Percentiles rank a stretch among this genome's conserved stretches.
These are phyloP conservation scores for Ophiostoma populinum DNA, from an alignment of 2,329 filamentous ascomycete genomes.

Conservation along the genomic window DNA sequence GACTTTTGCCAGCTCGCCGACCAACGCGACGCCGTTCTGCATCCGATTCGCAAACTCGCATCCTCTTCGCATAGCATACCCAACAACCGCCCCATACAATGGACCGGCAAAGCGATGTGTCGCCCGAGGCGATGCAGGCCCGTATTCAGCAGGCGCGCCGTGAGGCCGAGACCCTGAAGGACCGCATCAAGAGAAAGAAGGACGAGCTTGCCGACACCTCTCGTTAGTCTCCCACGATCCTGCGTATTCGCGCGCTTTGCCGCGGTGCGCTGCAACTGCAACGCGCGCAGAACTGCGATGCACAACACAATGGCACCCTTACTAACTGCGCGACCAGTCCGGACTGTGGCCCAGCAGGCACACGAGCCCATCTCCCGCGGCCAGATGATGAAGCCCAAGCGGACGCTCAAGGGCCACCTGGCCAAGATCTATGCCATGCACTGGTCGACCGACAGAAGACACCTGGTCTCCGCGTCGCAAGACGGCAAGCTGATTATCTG, in stretches of 20 bases:
- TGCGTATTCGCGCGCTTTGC: neutral
- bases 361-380: constrained; percentile 86
- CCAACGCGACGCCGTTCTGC: too few species aligned
- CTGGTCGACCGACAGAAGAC: constrained; percentile 95
- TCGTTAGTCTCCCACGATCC: constrained; percentile 44
- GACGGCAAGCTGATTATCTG: constrained; percentile 99
- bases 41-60: too few species aligned
- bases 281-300: neutral
- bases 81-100: constrained; percentile 21
- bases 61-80: constrained; percentile 2
- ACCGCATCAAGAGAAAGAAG: constrained; percentile 99
- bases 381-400: constrained; percentile 89
- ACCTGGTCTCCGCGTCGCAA: constrained; percentile 93
- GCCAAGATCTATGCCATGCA: constrained; percentile 99
- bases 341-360: constrained; percentile 79
- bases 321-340: constrained; percentile 38
- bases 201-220: constrained; percentile 97
- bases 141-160: constrained; percentile 82
- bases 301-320: constrained; percentile 3
- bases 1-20: too few species aligned
- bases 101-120: constrained; percentile 46
- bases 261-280: neutral
- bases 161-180: constrained; percentile 94
- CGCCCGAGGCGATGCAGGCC: constrained; percentile 73
- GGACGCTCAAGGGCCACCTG: constrained; percentile 90